These are phyloP conservation scores for Crotalaria pallida DNA, from an alignment of 306 rosid genomes.

Conservation along the genomic window DNA sequence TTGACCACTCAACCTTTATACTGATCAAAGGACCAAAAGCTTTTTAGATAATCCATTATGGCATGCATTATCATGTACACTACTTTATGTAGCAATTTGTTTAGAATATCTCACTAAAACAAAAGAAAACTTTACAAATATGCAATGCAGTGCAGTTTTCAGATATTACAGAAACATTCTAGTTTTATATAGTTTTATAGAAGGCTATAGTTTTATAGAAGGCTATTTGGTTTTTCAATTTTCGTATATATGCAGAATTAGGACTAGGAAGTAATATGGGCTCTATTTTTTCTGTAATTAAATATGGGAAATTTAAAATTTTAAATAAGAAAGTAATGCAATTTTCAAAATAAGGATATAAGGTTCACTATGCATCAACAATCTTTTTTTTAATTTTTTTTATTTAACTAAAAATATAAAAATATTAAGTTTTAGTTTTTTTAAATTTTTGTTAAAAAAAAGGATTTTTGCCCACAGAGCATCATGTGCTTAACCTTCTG, in stretches of 20 bases:
- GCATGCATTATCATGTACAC: not conserved
- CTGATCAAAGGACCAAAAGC: slow-evolving; percentile 1
- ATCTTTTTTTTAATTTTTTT: not conserved
- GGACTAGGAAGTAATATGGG: not conserved
- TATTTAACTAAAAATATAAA: not conserved
- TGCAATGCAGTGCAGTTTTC: not conserved
- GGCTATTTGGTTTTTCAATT: not conserved
- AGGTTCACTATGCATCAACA: not conserved
- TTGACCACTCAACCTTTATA: slow-evolving; percentile 1
- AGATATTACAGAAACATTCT: not conserved
- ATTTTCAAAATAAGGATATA: not conserved
- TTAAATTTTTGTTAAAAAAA: no score
- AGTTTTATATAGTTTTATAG: no score
- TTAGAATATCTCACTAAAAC: not conserved
- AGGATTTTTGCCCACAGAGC: no score
- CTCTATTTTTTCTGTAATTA: no score
- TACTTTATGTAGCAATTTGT: not conserved
- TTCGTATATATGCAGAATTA: not conserved
- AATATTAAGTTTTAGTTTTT: no score
- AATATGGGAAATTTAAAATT: no score
- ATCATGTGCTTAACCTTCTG: no score
- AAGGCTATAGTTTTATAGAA: not conserved
- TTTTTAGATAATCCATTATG: not conserved
- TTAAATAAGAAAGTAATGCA: not conserved
- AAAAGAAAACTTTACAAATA: not conserved